phyloP scores from a whole-genome alignment of 441 rosid genomes.

The Melastoma candidum region DNA sequence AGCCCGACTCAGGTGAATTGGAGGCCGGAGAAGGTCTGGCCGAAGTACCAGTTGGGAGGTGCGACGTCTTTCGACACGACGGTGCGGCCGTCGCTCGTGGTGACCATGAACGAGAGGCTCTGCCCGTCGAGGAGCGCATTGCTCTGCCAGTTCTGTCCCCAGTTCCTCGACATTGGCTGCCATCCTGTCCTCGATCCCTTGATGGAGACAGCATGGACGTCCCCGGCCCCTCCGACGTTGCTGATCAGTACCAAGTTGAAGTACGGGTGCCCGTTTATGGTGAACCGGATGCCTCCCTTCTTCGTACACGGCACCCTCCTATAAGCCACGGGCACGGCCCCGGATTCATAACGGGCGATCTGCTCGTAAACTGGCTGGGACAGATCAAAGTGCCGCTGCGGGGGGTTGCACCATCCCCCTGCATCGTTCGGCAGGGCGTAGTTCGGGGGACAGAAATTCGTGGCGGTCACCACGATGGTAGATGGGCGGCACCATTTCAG shows the following conservation, averaged over 20 bases:
- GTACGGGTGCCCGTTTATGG: slow-evolving; percentile 20
- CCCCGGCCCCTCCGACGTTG: slow-evolving; percentile 20
- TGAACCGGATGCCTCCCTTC: slow-evolving; percentile 20
- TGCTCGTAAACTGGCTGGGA: slow-evolving; percentile 19
- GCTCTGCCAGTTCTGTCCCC: slow-evolving; percentile 21
- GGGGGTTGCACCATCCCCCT: slow-evolving; percentile 24
- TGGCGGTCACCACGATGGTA: slow-evolving; percentile 19
- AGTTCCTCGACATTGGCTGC: slow-evolving; percentile 14
- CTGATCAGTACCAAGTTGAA: slow-evolving; percentile 22
- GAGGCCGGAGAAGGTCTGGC: slow-evolving; percentile 17
- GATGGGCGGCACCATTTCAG: slow-evolving; percentile 15
- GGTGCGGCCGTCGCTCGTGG: slow-evolving; percentile 18
- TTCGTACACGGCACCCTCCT: slow-evolving; percentile 20
- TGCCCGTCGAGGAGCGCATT: slow-evolving; percentile 18
- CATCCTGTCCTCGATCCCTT: slow-evolving; percentile 15
- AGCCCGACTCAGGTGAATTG: slow-evolving; percentile 10
- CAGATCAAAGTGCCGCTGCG: slow-evolving; percentile 18
- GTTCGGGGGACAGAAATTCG: slow-evolving; percentile 22
- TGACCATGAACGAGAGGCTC: slow-evolving; percentile 20
- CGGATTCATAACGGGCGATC: slow-evolving; percentile 16
- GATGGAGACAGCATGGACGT: slow-evolving; percentile 5
- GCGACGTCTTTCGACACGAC: slow-evolving; percentile 15
- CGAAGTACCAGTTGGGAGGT: slow-evolving; percentile 18
- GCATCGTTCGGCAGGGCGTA: slow-evolving; percentile 15
- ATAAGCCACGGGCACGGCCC: slow-evolving; percentile 16